Evolutionary conservation across 176 grass and related monocot genomes (phyloP).

Genomic region (Musa troglodytarum): DNA sequence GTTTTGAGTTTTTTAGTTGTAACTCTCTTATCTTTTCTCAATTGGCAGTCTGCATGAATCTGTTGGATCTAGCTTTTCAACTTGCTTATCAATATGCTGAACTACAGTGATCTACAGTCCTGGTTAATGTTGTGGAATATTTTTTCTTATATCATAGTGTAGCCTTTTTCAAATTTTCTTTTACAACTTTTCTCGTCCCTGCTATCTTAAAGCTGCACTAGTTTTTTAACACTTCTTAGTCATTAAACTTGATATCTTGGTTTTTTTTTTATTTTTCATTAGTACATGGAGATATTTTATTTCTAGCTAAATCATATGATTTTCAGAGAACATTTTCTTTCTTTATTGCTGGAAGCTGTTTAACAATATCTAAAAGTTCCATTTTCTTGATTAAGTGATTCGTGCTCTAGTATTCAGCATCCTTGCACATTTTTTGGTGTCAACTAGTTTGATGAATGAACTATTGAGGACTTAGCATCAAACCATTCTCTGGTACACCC

Average conservation of each 20-base stretch:
- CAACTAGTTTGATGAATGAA: background rate
- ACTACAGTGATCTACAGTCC: background rate
- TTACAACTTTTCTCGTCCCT: too few species aligned
- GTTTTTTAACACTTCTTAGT: too few species aligned
- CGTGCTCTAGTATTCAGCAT: background rate
- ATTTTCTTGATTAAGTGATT: background rate
- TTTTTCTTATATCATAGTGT: too few species aligned
- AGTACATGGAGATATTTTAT: background rate
- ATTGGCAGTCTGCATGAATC: background rate
- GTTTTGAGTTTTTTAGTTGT: background rate
- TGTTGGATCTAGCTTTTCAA: background rate
- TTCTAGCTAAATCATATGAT: background rate
- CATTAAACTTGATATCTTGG: too few species aligned
- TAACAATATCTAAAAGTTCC: background rate
- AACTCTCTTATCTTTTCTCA: background rate
- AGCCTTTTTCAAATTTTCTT: too few species aligned
- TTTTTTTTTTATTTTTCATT: background rate
- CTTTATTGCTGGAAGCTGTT: background rate
- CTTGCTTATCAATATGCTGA: background rate
- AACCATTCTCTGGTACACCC: too few species aligned
- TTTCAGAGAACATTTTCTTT: background rate
- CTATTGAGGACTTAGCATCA: background rate
- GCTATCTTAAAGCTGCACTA: too few species aligned
- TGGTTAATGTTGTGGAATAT: background rate
- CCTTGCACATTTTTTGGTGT: background rate